These are phyloP conservation scores for Penicillium brasilianum DNA, from an alignment of 2,329 filamentous ascomycete genomes.

Conservation along the genomic window DNA sequence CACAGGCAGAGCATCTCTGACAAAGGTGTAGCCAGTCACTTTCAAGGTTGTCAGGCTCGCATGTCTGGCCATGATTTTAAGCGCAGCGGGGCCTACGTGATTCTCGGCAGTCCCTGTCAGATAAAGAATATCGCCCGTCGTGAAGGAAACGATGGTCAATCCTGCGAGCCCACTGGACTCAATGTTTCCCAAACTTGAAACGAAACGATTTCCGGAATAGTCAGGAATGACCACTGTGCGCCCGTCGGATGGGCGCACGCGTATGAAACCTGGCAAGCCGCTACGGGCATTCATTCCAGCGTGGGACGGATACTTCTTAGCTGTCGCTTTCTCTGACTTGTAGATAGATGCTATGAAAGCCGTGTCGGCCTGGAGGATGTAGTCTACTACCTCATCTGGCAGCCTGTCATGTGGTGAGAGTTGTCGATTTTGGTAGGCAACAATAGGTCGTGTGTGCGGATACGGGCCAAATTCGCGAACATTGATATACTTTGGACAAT, in stretches of 20 bases:
- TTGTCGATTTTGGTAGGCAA: slow-evolving; percentile 3
- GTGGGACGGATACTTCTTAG: slow-evolving; percentile 18
- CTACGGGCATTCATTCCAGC: slow-evolving; percentile 32
- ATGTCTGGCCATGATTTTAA: slow-evolving; percentile 25
- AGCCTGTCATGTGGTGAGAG: slow-evolving; percentile 8
- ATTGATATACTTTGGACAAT: slow-evolving; percentile 26
- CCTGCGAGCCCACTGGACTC: slow-evolving; percentile 24
- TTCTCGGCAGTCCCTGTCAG: slow-evolving; percentile 29
- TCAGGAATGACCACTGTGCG: slow-evolving; percentile 26
- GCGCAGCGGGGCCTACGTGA: slow-evolving; percentile 16
- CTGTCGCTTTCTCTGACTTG: slow-evolving; percentile 6
- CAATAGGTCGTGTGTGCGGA: slow-evolving; percentile 6
- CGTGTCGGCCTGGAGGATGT: slow-evolving; percentile 19
- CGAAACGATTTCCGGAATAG: slow-evolving; percentile 28
- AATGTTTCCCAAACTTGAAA: slow-evolving; percentile 28
- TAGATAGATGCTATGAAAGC: slow-evolving; percentile 18
- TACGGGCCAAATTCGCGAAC: slow-evolving; percentile 15
- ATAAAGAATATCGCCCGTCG: slow-evolving; percentile 31
- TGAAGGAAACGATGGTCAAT: slow-evolving; percentile 30
- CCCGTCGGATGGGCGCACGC: slow-evolving; percentile 24
- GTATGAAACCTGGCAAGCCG: slow-evolving; percentile 26
- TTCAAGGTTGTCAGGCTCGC: slow-evolving; percentile 19
- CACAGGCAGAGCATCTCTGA: slow-evolving; percentile 25
- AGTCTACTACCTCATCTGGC: slow-evolving; percentile 18
- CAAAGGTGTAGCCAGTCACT: slow-evolving; percentile 25